Percentiles rank a stretch among this genome's conserved stretches.
phyloP scores from a whole-genome alignment of 345 rosid genomes.

The Acer yangbiense region DNA sequence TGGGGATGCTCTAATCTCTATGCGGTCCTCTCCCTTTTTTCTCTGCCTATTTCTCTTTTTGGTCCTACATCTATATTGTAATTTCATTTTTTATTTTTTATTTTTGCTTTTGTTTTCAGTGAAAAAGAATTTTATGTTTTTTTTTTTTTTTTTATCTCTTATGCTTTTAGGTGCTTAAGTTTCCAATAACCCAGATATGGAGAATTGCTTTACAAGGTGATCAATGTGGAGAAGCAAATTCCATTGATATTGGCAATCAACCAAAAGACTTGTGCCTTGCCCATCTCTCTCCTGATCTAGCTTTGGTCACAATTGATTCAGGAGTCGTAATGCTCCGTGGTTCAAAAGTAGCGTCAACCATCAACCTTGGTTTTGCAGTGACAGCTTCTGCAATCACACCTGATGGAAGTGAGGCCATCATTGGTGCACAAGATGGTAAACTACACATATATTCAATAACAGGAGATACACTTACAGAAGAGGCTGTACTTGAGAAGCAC shows the following conservation, averaged over 20 bases:
- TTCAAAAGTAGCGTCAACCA: conserved; percentile 65
- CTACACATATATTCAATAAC: conserved; percentile 63
- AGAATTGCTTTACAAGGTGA: conserved; percentile 75
- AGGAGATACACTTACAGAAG: conserved; percentile 76
- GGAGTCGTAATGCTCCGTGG: conserved; percentile 81
- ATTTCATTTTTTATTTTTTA: neutral
- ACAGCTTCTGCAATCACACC: conserved; percentile 86
- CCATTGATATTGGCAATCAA: conserved; percentile 75
- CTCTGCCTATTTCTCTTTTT: too few species aligned
- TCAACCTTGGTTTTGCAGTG: conserved; percentile 73
- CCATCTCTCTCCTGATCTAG: conserved; percentile 63
- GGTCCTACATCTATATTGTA: neutral
- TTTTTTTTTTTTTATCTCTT: neutral
- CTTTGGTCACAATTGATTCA: conserved; percentile 67
- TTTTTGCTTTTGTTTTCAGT: neutral
- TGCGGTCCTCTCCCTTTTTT: too few species aligned
- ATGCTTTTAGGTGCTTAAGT: conserved; percentile 11
- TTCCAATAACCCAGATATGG: conserved; percentile 51
- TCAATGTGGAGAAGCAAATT: conserved; percentile 67
- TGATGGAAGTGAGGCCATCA: conserved; percentile 86
- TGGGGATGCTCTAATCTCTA: too few species aligned
- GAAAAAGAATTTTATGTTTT: neutral
- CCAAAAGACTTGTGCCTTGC: conserved; percentile 90
- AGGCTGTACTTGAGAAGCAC: conserved; percentile 82
- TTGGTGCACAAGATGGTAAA: conserved; percentile 87